These are phyloP conservation scores for Pyrus bretschneideri DNA, from an alignment of 306 rosid species.

Conservation along the genomic window DNA sequence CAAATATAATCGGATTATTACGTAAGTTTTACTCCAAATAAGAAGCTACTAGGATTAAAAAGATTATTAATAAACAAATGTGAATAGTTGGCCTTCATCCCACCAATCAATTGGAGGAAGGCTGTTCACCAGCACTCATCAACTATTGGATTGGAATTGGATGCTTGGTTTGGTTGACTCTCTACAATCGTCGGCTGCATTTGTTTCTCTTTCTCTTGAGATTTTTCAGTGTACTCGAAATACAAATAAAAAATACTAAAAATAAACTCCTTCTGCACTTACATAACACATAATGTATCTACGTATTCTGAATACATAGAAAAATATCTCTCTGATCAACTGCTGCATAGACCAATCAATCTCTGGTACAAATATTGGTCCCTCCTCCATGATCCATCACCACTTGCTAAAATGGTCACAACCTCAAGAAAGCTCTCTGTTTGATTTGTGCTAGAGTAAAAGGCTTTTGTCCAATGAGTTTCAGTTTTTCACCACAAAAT, in stretches of 20 bases:
- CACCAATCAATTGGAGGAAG: not conserved
- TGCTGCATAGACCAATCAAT: not conserved
- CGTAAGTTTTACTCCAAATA: not conserved
- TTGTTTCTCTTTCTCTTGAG: not conserved
- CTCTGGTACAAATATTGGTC: not conserved
- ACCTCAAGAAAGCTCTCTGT: not conserved
- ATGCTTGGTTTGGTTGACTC: too few relatives aligned
- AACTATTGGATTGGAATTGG: not conserved
- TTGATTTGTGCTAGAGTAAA: not conserved
- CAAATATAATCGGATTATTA: not conserved
- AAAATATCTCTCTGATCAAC: too few relatives aligned
- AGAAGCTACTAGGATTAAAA: too few relatives aligned
- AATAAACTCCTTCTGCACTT: too few relatives aligned
- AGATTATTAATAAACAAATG: not conserved
- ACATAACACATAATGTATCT: too few relatives aligned
- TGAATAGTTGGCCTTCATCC: not conserved
- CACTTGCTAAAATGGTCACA: not conserved
- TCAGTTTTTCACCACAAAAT: not conserved
- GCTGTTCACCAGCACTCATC: not conserved
- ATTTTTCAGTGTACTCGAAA: too few relatives aligned
- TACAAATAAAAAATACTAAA: too few relatives aligned
- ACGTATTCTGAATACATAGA: not conserved
- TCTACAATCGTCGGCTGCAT: too few relatives aligned
- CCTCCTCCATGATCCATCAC: not conserved
- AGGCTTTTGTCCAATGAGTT: not conserved